A percentile compares a stretch with the other conserved stretches of the same genome.
Conservation (phyloP, 2,329 filamentous ascomycete genomes). For the Epicoccum nigrum region DNA sequence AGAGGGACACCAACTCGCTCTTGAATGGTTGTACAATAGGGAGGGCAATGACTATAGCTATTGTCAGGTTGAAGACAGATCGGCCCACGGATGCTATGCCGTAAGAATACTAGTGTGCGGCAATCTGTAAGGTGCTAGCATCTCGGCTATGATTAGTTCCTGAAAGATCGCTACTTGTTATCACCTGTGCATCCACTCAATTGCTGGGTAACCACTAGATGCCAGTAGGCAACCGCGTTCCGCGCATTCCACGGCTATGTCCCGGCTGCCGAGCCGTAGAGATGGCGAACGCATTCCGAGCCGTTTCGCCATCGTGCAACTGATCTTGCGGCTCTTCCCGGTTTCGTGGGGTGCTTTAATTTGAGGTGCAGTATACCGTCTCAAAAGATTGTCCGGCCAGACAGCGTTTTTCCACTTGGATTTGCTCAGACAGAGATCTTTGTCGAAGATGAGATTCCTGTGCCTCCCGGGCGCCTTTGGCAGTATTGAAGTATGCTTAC, state of each 20-base stretch:
- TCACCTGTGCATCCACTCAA: too few species aligned
- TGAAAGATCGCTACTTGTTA: too few species aligned
- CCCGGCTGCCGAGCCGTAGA: neutral
- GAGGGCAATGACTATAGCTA: neutral
- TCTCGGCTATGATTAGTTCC: too few species aligned
- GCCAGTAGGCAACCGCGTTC: neutral
- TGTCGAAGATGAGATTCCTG: slow-evolving; percentile 23
- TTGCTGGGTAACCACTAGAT: too few species aligned
- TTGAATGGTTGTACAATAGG: neutral
- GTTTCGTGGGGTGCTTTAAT: neutral
- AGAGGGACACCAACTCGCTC: neutral
- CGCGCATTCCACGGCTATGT: slow-evolving; percentile 4
- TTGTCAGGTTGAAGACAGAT: too few species aligned
- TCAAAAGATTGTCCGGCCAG: too few species aligned
- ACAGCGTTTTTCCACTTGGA: too few species aligned
- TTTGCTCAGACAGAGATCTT: too few species aligned
- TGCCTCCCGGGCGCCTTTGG: slow-evolving; percentile 36
- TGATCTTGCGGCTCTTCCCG: neutral
- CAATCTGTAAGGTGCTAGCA: too few species aligned
- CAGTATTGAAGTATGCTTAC: slow-evolving; percentile 28
- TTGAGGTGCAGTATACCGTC: too few species aligned
- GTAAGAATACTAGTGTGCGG: too few species aligned
- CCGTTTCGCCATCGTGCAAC: neutral
- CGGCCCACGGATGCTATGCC: too few species aligned
- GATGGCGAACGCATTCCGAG: slow-evolving; percentile 1